Base-by-base conservation (phyloP, 164 flowering plant species). In the Protea cynaroides region DNA sequence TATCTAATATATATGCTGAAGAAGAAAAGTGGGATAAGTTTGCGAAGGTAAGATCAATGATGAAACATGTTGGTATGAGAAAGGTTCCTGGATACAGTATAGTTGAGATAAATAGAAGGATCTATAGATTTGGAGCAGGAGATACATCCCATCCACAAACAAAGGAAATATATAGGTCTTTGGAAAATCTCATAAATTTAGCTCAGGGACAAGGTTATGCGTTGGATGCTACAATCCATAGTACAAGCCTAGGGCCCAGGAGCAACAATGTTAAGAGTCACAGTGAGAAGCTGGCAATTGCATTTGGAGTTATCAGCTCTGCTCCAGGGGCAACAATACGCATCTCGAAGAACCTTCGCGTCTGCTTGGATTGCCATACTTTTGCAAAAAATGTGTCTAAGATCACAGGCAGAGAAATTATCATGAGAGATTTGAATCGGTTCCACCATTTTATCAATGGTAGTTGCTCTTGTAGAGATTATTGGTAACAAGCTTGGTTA, bases 1-100 rank as follows among this genome's bases (percentile, higher is more conserved):
- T 87, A 44, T 86, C 90, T 19, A 88, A 90, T 63, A 65, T 85
- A 25, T 88, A 82, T 75, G 95, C 88, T 9, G 91, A 85, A 74
- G 84, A 69, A 40, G 88, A 86, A 37, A 79, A 81, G 51, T 86
- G 87, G 93, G 66, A 70, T 54, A 78, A 80, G 57, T 83, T 70
- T 67, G 61, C 75, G 38, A 78, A 72, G 52, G 68, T 83, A 63
- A 89, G 88, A 78, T 66, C 79, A 50, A 72, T 37, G 59, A 84
- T 92, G 89, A 72, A 71, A 55, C 71, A 67, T 59, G 62, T 40
- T 12, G 86, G 85, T 59, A 70, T 83, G n/a, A 71, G 62, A 57
- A 92, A 92, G 74, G 78, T 77, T 3, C 84, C 84, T 49, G 97
- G 90, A 11, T 83, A 72, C 67, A 92, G 96, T 70, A 60, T 72